Percentiles rank a stretch among this genome's conserved stretches.
phyloP scores from a whole-genome alignment of 2,329 filamentous ascomycete species.

The Pezicula neosporulosa region DNA sequence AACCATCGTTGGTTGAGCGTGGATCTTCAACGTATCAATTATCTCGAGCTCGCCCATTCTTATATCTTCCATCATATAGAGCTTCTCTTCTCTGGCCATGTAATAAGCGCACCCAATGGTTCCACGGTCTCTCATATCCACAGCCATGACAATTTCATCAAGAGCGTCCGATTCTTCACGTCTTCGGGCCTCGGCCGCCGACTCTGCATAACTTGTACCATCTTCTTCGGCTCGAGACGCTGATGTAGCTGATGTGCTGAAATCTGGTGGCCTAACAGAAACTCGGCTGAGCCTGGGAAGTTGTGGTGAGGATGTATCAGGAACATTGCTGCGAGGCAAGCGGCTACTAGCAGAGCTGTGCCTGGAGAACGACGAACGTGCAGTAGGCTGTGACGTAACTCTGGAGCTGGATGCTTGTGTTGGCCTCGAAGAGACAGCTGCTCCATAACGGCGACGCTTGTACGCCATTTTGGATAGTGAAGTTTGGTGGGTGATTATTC shows the following conservation, averaged over 20 bases:
- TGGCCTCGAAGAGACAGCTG: conserved; percentile 6
- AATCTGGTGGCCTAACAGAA: conserved; percentile 11
- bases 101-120: conserved; percentile 85
- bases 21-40: conserved; percentile 56
- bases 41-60: conserved; percentile 64
- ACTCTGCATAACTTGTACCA: conserved; percentile 14
- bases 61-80: conserved; percentile 77
- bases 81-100: conserved; percentile 61
- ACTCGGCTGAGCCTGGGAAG: conserved; percentile 13
- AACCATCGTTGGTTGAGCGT: conserved; percentile 52
- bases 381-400: conserved; percentile 4
- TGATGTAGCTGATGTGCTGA: conserved; percentile 3
- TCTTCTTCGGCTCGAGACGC: conserved; percentile 2
- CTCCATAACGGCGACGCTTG: conserved; percentile 19
- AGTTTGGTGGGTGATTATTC: background rate
- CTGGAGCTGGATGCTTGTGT: conserved; percentile 2
- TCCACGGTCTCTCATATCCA: conserved; percentile 68
- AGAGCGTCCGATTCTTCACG: conserved; percentile 45
- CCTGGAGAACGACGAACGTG: conserved; percentile 12
- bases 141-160: conserved; percentile 74
- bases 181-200: conserved; percentile 27
- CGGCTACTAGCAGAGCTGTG: conserved; percentile 15
- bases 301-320: conserved; percentile 11
- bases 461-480: conserved; percentile 17
- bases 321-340: background rate